These are phyloP conservation scores for Tuber brumale DNA, from an alignment of 495 filamentous ascomycete genomes.

Conservation along the genomic window DNA sequence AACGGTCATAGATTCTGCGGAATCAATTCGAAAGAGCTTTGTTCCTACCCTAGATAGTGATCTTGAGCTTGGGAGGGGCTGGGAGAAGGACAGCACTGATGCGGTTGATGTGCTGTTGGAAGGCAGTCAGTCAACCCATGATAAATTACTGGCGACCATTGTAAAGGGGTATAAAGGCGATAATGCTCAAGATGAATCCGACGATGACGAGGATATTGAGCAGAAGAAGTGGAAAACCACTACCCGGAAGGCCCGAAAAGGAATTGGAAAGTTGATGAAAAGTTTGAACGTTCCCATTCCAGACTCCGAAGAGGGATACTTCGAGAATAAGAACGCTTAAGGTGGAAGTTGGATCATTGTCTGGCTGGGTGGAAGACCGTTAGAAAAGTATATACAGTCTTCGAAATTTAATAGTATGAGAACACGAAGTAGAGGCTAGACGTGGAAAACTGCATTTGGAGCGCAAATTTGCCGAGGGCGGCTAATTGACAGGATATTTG, in stretches of 20 bases:
- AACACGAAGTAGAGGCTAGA: not conserved
- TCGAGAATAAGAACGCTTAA: not conserved
- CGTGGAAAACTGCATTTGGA: not conserved
- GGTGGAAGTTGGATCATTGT: not conserved
- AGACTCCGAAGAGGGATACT: not conserved
- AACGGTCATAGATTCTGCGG: slow-evolving; percentile 18
- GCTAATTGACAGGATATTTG: not conserved
- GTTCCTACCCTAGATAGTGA: slow-evolving; percentile 3
- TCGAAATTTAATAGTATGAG: not conserved
- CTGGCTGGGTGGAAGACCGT: not conserved
- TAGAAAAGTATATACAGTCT: not conserved
- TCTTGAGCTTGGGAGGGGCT: slow-evolving; percentile 24
- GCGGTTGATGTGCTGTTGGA: slow-evolving; percentile 2
- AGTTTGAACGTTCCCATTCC: slow-evolving; percentile 14
- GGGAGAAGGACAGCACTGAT: slow-evolving; percentile 22
- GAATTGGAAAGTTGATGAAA: slow-evolving; percentile 23
- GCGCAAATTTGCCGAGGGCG: not conserved
- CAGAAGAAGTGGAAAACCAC: slow-evolving; percentile 18
- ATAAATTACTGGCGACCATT: not conserved
- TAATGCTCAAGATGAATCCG: slow-evolving; percentile 8
- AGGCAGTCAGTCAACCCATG: not conserved
- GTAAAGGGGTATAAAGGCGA: not conserved
- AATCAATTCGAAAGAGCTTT: slow-evolving; percentile 20
- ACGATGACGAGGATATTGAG: not conserved
- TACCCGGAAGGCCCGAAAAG: slow-evolving; percentile 18